Evolutionary conservation across 441 rosid genomes (phyloP).

Genomic region (Manihot esculenta): DNA sequence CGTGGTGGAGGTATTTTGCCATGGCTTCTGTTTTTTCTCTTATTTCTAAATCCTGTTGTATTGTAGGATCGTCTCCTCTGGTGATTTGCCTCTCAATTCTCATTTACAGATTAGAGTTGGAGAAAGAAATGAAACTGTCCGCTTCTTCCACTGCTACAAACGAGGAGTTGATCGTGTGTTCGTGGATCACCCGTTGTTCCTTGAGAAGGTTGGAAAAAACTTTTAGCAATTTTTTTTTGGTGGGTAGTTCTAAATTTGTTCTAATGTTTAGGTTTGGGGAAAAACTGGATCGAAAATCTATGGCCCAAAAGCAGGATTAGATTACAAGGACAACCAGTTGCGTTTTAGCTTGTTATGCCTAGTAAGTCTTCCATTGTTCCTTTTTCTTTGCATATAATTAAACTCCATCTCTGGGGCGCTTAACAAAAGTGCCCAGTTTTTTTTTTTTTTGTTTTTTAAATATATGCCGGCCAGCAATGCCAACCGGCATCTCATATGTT

Average conservation of each 20-base stretch:
- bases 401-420: too few species aligned
- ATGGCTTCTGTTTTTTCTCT: not conserved
- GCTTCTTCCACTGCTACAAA: conserved; percentile 91
- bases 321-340: conserved; percentile 77
- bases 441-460: too few species aligned
- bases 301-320: conserved; percentile 70
- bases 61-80: conserved; percentile 6
- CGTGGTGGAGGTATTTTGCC: conserved; percentile 38
- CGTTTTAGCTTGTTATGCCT: conserved; percentile 81
- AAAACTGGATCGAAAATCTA: conserved; percentile 84
- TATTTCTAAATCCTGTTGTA: not conserved
- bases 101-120: conserved; percentile 59
- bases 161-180: conserved; percentile 93
- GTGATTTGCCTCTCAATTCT: not conserved
- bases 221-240: too few species aligned
- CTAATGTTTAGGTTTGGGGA: conserved; percentile 66
- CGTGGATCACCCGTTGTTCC: conserved; percentile 91
- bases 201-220: conserved; percentile 56
- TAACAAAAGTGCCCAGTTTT: too few species aligned
- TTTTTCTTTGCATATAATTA: not conserved
- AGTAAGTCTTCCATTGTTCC: conserved; percentile 33
- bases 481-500: too few species aligned
- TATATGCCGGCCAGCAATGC: too few species aligned
- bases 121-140: conserved; percentile 53
- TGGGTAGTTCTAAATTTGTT: conserved; percentile 17